Evolutionary conservation across 306 rosid genomes (phyloP).

Genomic region (Castanea crenata): DNA sequence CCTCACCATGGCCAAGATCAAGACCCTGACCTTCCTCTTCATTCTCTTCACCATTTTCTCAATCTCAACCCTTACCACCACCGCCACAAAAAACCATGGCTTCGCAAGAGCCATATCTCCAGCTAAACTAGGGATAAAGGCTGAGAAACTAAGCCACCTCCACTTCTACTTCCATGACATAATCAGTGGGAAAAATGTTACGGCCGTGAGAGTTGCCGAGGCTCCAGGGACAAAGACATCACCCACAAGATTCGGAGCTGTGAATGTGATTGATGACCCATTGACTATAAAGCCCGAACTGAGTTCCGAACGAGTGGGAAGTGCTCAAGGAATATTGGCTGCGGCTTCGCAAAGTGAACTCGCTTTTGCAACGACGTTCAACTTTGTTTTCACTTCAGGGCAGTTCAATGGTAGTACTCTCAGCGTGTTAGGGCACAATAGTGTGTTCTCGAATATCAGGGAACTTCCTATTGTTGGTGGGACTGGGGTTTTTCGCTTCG

Average conservation of each 20-base stretch:
- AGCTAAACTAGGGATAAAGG: constrained; percentile 23
- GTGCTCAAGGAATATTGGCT: constrained; percentile 65
- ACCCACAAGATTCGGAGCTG: constrained; percentile 32
- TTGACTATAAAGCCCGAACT: constrained; percentile 43
- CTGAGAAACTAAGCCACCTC: constrained; percentile 46
- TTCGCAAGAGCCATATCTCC: constrained; percentile 18
- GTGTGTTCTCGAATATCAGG: constrained; percentile 28
- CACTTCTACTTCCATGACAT: constrained; percentile 55
- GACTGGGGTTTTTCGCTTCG: constrained; percentile 62
- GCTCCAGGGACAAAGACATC: constrained; percentile 31
- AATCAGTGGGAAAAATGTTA: constrained; percentile 38
- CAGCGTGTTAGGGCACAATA: constrained; percentile 60
- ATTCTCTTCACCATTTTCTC: no score
- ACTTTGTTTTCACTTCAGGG: constrained; percentile 55
- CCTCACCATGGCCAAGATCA: no score
- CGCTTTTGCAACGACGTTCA: constrained; percentile 47
- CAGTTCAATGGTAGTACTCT: constrained; percentile 56
- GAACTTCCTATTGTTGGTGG: constrained; percentile 82
- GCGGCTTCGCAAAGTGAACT: constrained; percentile 51
- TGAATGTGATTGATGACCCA: constrained; percentile 57
- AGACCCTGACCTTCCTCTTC: no score
- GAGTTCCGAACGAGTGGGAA: constrained; percentile 43
- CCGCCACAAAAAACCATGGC: not conserved
- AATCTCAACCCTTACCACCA: not conserved
- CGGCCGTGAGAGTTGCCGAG: constrained; percentile 42